Percentiles rank a stretch among this genome's conserved stretches.
These are phyloP conservation scores for Penicillium freii DNA, from an alignment of 2,329 filamentous ascomycete species.

Conservation along the genomic window DNA sequence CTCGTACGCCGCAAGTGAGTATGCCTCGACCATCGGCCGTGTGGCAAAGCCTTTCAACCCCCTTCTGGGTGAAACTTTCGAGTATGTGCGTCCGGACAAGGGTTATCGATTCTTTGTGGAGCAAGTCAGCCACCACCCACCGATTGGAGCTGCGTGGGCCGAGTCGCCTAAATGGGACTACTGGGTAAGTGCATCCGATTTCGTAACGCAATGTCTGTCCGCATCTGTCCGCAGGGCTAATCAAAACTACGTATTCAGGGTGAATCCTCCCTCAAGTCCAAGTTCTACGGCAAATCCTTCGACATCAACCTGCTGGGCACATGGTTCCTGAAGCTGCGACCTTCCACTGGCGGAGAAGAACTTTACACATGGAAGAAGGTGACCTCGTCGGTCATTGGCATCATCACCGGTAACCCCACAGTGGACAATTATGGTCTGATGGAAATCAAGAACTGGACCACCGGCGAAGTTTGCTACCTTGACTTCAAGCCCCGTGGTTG, in stretches of 20 bases:
- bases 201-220: background rate
- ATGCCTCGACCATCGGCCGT: slow-evolving; percentile 92
- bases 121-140: slow-evolving; percentile 96
- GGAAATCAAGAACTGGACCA: slow-evolving; percentile 97
- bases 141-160: slow-evolving; percentile 87
- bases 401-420: slow-evolving; percentile 92
- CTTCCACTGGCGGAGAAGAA: slow-evolving; percentile 72
- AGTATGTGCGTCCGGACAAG: slow-evolving; percentile 93
- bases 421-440: slow-evolving; percentile 98
- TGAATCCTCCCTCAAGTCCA: slow-evolving; percentile 90
- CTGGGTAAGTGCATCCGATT: slow-evolving; percentile 51
- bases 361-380: slow-evolving; percentile 99
- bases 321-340: slow-evolving; percentile 88
- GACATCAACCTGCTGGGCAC: slow-evolving; percentile 95
- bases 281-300: slow-evolving; percentile 96
- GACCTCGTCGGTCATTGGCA: slow-evolving; percentile 94
- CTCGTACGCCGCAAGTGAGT: slow-evolving; percentile 93
- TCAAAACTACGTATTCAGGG: slow-evolving; percentile 53
- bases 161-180: slow-evolving; percentile 95
- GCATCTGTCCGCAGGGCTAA: slow-evolving; percentile 8
- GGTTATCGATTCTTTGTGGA: slow-evolving; percentile 98
- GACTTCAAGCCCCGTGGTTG: slow-evolving; percentile 96
- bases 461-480: slow-evolving; percentile 81
- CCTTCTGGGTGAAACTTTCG: slow-evolving; percentile 91
- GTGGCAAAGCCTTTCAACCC: slow-evolving; percentile 99